Conservation (phyloP, 257 asterid genomes). For the Buddleja alternifolia region DNA sequence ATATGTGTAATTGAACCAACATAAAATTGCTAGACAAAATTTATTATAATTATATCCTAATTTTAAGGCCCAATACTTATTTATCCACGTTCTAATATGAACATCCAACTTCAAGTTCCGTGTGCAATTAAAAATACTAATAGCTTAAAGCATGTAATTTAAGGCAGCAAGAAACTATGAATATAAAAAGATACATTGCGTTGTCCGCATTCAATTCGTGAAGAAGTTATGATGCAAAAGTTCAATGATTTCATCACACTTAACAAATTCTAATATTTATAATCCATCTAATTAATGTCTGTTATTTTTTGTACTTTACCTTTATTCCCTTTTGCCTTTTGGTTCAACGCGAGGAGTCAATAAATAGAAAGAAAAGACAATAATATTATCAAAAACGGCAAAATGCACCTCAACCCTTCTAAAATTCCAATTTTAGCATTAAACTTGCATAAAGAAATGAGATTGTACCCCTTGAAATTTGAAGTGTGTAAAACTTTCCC, state of each 20-base stretch:
- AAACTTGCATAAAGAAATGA: no score
- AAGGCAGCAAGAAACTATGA: background rate
- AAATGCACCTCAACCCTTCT: no score
- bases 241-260: background rate
- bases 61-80: no score
- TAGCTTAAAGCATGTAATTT: background rate
- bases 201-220: background rate
- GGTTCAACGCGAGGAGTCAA: background rate
- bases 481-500: no score
- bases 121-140: conserved; percentile 5
- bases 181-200: background rate
- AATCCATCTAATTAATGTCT: background rate
- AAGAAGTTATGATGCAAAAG: background rate
- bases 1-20: no score
- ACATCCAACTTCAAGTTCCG: background rate
- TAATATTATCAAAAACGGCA: background rate
- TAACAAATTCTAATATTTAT: background rate
- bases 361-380: background rate
- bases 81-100: background rate
- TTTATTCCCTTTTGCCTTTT: background rate
- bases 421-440: no score
- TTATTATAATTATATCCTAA: no score
- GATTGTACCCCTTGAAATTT: no score
- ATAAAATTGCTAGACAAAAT: no score
- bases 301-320: conserved; percentile 2